Conservation (phyloP, 2,329 filamentous ascomycete genomes). For the Dactylonectria estremocensis region DNA sequence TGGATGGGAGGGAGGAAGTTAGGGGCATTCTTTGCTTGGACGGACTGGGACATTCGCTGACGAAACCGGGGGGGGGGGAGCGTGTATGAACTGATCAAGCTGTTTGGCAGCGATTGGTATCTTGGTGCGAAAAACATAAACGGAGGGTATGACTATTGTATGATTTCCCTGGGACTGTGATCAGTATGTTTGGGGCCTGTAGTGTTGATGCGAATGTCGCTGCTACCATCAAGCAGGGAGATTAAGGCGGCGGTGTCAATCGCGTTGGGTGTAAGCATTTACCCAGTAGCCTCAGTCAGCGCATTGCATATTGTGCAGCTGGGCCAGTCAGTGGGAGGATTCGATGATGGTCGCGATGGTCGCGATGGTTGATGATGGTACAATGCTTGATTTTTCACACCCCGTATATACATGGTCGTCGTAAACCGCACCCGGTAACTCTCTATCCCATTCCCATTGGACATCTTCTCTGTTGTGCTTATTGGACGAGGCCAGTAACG, state of each 20-base stretch:
- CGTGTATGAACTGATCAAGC: background rate
- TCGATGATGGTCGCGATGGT: background rate
- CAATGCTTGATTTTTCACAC: slow-evolving; percentile 45
- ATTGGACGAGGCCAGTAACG: slow-evolving; percentile 66
- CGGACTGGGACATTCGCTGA: background rate
- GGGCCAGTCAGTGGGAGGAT: background rate
- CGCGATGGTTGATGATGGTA: slow-evolving; percentile 35
- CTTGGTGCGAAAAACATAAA: background rate
- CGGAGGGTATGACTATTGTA: background rate
- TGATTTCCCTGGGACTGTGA: background rate
- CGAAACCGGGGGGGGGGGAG: background rate
- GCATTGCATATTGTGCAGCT: background rate
- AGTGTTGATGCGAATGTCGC: too few species aligned
- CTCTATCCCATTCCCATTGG: slow-evolving; percentile 18
- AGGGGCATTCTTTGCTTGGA: background rate
- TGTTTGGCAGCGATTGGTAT: background rate
- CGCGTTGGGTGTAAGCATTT: too few species aligned
- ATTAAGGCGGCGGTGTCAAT: background rate
- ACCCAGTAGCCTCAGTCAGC: background rate
- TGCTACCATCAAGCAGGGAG: too few species aligned
- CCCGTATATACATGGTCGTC: slow-evolving; percentile 47
- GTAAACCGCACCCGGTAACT: slow-evolving; percentile 13
- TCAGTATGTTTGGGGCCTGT: background rate
- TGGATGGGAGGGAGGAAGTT: too few species aligned
- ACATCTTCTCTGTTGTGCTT: slow-evolving; percentile 8